These are phyloP conservation scores for Naumovozyma baii DNA, from an alignment of 805 yeast genomes.

Conservation along the genomic window DNA sequence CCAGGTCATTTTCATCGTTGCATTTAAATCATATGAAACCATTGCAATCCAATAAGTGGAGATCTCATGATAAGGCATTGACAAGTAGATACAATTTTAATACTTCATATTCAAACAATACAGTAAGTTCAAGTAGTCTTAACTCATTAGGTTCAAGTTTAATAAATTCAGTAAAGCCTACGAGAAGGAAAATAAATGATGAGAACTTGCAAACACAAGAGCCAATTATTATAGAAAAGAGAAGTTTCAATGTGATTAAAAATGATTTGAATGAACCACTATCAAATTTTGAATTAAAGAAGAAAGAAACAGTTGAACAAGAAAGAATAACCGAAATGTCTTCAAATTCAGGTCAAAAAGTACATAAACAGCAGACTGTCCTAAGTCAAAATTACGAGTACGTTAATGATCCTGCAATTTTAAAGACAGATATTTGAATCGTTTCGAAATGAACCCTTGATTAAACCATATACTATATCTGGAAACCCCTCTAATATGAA, in stretches of 20 bases:
- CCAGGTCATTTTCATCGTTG: background rate
- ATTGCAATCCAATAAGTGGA: background rate
- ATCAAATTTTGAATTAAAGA: too few species aligned
- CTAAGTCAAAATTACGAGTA: slow-evolving; percentile 7
- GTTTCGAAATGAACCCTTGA: slow-evolving; percentile 3
- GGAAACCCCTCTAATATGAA: slow-evolving; percentile 20
- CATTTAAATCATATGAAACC: background rate
- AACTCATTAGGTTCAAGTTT: slow-evolving; percentile 17
- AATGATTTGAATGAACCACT: too few species aligned
- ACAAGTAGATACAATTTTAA: background rate
- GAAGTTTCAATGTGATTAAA: too few species aligned
- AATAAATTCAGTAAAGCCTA: slow-evolving; percentile 17
- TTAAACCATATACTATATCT: slow-evolving; percentile 12
- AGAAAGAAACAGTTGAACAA: too few species aligned
- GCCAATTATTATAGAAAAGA: too few species aligned
- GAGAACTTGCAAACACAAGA: background rate
- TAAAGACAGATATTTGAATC: slow-evolving; percentile 5
- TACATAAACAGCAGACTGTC: background rate
- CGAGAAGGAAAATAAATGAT: slow-evolving; percentile 10
- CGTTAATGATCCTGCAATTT: slow-evolving; percentile 7
- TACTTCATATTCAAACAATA: background rate
- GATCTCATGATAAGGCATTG: background rate
- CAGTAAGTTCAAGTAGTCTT: slow-evolving; percentile 3
- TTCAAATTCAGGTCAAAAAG: too few species aligned
- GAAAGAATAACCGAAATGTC: too few species aligned